Evolutionary conservation across 1,139 yeast species (phyloP).

Genomic region (Hyphopichia fennica): DNA sequence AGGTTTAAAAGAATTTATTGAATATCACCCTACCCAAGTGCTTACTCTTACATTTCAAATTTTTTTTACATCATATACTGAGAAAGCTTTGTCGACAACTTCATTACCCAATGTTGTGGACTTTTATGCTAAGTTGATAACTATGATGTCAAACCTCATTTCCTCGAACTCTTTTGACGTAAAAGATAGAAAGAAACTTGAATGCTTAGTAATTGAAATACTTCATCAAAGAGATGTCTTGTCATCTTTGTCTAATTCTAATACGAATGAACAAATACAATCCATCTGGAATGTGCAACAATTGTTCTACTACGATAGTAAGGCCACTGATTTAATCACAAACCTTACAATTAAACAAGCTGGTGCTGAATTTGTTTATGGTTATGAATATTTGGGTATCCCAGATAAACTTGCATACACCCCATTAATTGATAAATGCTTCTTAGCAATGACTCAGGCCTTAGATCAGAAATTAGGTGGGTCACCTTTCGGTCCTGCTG

Average conservation of each 20-base stretch:
- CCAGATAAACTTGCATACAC: conserved; percentile 78
- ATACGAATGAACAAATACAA: conserved; percentile 12
- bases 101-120: conserved; percentile 4
- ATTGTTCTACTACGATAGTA: conserved; percentile 40
- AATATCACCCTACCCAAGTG: conserved; percentile 55
- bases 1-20: conserved; percentile 8
- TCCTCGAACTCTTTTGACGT: conserved; percentile 19
- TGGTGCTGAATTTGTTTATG: conserved; percentile 56
- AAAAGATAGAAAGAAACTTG: conserved; percentile 50
- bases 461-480: conserved; percentile 79
- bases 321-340: conserved; percentile 21
- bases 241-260: conserved; percentile 16
- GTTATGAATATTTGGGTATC: conserved; percentile 81
- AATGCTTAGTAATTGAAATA: conserved; percentile 62
- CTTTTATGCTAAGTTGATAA: conserved; percentile 10
- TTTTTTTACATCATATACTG: conserved; percentile 50
- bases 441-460: conserved; percentile 72
- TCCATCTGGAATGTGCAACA: conserved; percentile 55
- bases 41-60: conserved; percentile 59
- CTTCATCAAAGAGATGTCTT: conserved; percentile 60
- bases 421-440: conserved; percentile 67
- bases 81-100: conserved; percentile 19
- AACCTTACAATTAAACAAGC: conserved; percentile 56
- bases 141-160: conserved; percentile 14
- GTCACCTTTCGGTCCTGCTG: conserved; percentile 95